Base-by-base conservation (phyloP, 345 rosid genomes). In the Euphorbia lathyris region DNA sequence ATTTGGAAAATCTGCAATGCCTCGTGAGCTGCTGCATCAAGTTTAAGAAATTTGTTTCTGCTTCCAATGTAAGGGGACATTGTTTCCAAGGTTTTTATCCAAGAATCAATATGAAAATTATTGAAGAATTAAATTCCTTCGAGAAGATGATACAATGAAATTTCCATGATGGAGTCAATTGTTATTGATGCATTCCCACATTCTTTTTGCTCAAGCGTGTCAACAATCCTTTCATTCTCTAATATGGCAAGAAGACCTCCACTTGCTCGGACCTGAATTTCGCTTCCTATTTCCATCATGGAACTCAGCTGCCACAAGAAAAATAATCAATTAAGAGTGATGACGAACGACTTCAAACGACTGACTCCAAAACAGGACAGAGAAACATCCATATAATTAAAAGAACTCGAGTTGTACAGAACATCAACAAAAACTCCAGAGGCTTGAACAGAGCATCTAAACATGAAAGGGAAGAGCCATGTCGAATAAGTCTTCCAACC, bases 201-300 rank as follows among this genome's bases (percentile, higher is more conserved):
- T 77, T 95, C 99, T 64, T 71, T 83, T 66, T 90, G 93, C 79
- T 90, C 93, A 77, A 90, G 82, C 62, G 93, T 81, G 78, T 91
- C 95, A 43, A 94, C 87, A 57, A 94, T 83, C 71, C 91, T 88
- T 83, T 94, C 99, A 76, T 78, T 92, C 85, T 94, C 99, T 84
- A 92, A 82, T 78, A 94, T 82, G 59, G 99, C 97, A 67, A 95
- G 91, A 76, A 92, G 99, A 68, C 97, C 97, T 26, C 97, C 99
- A 78, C 96, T 86, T 62, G 91, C 96, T 60, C 97, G 95, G 78
- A 95, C 92, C 80, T 87, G 90, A 75, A 90, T 77, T 64, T 92
- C 97, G 78, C 95, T 95, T 78, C 87, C 89, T 81, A 88, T 83
- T 76, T 95, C 94, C 96, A 92, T 92, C 99, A 88, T 95, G 47